Conservation (phyloP, 176 grass and related monocot species). For the Aegilops umbellulata region DNA sequence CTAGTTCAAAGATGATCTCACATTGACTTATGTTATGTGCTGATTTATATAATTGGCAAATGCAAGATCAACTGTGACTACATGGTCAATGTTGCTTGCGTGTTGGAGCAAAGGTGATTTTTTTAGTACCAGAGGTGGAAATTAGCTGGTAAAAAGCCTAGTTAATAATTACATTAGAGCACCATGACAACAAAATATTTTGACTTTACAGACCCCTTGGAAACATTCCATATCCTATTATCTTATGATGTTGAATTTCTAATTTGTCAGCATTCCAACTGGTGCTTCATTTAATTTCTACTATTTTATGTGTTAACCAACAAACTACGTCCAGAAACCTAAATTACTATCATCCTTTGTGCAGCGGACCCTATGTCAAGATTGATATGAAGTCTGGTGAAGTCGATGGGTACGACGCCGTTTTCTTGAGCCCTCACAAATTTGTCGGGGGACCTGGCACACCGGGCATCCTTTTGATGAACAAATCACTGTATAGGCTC, state of each 20-base stretch:
- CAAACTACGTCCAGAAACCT: neutral
- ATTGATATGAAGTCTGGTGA: conserved; percentile 81
- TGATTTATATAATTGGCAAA: neutral
- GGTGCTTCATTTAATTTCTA: neutral
- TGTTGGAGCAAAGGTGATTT: neutral
- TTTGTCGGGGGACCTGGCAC: conserved; percentile 75
- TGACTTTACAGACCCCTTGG: neutral
- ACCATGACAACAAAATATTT: neutral
- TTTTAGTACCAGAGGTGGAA: neutral
- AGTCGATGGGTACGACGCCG: conserved; percentile 70
- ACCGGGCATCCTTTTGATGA: conserved; percentile 77
- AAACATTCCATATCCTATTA: neutral
- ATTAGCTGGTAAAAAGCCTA: neutral
- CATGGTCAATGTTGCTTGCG: conserved; percentile 6
- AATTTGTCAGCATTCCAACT: neutral
- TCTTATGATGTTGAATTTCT: neutral
- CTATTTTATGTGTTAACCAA: neutral
- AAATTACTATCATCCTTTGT: neutral
- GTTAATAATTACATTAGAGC: neutral
- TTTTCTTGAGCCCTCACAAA: conserved; percentile 82
- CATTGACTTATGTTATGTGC: neutral
- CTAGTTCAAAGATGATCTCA: conserved; percentile 9
- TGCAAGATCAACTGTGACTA: neutral
- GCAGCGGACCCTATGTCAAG: conserved; percentile 72
- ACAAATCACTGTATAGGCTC: conserved; percentile 64